Conservation (phyloP, 805 yeast species). For the Yamadazyma sp. region DNA sequence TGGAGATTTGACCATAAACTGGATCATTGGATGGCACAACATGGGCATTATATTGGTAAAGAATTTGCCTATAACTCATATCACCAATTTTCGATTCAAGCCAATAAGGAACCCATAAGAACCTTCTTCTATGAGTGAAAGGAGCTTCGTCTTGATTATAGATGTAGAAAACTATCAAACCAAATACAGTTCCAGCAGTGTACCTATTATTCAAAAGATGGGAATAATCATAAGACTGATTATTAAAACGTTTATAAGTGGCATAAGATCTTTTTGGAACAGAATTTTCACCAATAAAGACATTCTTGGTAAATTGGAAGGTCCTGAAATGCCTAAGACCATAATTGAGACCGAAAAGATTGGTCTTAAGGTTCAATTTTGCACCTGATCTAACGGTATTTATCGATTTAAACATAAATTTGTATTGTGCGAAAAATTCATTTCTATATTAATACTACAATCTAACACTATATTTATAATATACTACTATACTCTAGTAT, state of each 20-base stretch:
- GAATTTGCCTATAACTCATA: slow-evolving; percentile 57
- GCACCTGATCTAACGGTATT: no score
- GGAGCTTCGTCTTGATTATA: slow-evolving; percentile 74
- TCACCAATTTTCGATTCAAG: slow-evolving; percentile 64
- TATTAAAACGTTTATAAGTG: slow-evolving; percentile 34
- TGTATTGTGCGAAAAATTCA: slow-evolving; percentile 1
- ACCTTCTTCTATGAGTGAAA: slow-evolving; percentile 65
- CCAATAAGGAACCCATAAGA: slow-evolving; percentile 68
- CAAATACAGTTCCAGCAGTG: slow-evolving; percentile 31
- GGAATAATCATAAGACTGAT: slow-evolving; percentile 3
- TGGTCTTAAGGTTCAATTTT: no score
- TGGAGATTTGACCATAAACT: slow-evolving; percentile 49
- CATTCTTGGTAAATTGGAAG: no score
- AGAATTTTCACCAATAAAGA: no score
- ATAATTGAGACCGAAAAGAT: no score
- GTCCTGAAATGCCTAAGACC: no score
- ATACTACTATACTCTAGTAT: no score
- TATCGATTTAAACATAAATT: no score
- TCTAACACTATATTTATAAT: no score
- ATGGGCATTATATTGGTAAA: slow-evolving; percentile 48
- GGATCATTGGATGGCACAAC: slow-evolving; percentile 68
- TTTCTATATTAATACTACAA: no score
- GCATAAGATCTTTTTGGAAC: slow-evolving; percentile 24
- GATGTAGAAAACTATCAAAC: slow-evolving; percentile 22
- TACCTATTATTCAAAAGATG: slow-evolving; percentile 21